These are phyloP conservation scores for Ceratorhiza oryzae-sativae DNA, from an alignment of 1,284 basidiomycete genomes.

Conservation along the genomic window DNA sequence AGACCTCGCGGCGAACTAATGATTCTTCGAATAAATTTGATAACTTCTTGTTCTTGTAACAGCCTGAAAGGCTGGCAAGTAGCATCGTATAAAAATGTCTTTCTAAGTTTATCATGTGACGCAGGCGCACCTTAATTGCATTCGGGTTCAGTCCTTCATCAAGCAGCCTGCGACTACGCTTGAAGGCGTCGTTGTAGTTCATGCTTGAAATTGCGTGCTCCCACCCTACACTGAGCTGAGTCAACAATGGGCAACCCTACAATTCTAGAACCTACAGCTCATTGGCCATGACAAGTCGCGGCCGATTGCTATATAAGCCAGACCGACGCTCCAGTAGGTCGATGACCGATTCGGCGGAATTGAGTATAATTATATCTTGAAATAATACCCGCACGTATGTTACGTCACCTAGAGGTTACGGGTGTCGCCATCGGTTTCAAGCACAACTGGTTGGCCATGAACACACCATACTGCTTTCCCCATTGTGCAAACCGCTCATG, in stretches of 20 bases:
- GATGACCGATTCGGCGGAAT: slow-evolving; percentile 9
- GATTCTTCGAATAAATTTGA: slow-evolving; percentile 20
- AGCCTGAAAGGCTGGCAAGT: slow-evolving; percentile 4
- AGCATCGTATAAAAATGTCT: background rate
- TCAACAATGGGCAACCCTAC: background rate
- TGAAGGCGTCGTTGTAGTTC: slow-evolving; percentile 7
- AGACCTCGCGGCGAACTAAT: background rate
- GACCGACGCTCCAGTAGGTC: slow-evolving; percentile 21
- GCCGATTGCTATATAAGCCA: slow-evolving; percentile 10
- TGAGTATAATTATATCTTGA: slow-evolving; percentile 26
- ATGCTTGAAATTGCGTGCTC: background rate
- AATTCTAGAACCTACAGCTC: slow-evolving; percentile 6
- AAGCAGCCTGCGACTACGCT: slow-evolving; percentile 2
- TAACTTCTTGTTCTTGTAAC: slow-evolving; percentile 22
- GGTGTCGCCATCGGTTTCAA: background rate
- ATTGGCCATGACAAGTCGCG: slow-evolving; percentile 2
- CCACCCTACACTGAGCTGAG: slow-evolving; percentile 23
- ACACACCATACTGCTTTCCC: slow-evolving; percentile 29
- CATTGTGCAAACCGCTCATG: background rate
- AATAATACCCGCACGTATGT: slow-evolving; percentile 4
- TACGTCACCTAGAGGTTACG: background rate
- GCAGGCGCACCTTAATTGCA: slow-evolving; percentile 5
- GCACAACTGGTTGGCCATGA: background rate
- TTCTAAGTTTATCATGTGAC: background rate
- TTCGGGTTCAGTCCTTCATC: slow-evolving; percentile 11